Conservation (phyloP, 1,284 basidiomycete species). For the Peniophora sp. region DNA sequence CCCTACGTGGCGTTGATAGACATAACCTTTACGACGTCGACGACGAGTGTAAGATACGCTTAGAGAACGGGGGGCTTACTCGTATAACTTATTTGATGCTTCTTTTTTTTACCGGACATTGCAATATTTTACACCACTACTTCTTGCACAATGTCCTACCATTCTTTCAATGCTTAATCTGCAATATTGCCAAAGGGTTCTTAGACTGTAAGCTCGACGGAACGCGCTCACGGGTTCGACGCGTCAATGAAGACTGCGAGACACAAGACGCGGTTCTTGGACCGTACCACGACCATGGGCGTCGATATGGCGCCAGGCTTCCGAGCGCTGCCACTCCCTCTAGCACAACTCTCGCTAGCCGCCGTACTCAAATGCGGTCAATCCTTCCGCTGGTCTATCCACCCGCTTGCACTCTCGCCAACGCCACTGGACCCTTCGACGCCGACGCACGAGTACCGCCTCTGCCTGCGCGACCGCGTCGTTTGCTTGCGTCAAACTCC, state of each 20-base stretch:
- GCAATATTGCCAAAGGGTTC: no score
- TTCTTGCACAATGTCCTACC: no score
- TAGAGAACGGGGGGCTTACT: not conserved
- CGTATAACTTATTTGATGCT: not conserved
- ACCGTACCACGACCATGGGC: not conserved
- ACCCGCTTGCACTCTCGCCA: conserved; percentile 27
- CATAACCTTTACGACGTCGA: not conserved
- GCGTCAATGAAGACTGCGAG: no score
- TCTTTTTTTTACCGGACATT: not conserved
- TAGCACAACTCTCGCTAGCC: conserved; percentile 60
- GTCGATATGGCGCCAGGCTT: conserved; percentile 33
- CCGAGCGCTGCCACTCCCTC: conserved; percentile 46
- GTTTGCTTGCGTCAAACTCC: conserved; percentile 74
- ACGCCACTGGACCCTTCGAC: conserved; percentile 6
- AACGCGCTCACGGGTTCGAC: no score
- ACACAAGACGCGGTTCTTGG: no score
- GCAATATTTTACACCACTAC: not conserved
- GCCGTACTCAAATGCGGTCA: conserved; percentile 76
- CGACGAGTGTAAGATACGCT: not conserved
- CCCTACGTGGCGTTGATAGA: no score
- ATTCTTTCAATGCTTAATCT: no score
- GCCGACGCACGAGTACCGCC: conserved; percentile 56
- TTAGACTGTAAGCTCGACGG: no score
- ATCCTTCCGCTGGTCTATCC: conserved; percentile 71
- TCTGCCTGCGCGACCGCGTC: conserved; percentile 74